phyloP scores from a whole-genome alignment of 352 stramenopile species.

The Phytophthora cactorum region DNA sequence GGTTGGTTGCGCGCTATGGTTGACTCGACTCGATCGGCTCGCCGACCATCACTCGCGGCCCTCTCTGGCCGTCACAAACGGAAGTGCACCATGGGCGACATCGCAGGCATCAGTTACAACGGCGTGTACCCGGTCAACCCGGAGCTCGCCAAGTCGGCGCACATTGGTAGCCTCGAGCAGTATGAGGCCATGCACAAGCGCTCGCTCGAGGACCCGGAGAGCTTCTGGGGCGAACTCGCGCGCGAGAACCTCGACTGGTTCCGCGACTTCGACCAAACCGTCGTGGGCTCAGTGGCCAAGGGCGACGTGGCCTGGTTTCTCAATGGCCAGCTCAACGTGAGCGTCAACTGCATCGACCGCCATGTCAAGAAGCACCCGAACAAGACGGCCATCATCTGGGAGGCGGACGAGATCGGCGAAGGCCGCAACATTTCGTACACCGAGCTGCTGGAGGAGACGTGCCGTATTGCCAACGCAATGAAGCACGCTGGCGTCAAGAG shows the following conservation, averaged over 20 bases:
- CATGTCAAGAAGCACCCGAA: constrained; percentile 80
- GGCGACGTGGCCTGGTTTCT: constrained; percentile 94
- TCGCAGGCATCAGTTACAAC: constrained; percentile 38
- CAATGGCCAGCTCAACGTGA: constrained; percentile 95
- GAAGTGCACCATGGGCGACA: constrained; percentile 67
- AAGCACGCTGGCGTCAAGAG: constrained; percentile 85
- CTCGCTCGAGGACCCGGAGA: constrained; percentile 83
- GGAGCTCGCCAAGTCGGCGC: constrained; percentile 57
- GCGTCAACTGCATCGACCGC: constrained; percentile 95
- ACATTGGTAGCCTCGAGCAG: constrained; percentile 65
- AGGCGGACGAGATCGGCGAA: constrained; percentile 95
- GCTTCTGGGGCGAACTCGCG: constrained; percentile 94
- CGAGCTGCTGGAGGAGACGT: constrained; percentile 58
- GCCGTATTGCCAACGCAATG: constrained; percentile 95
- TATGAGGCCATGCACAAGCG: constrained; percentile 88
- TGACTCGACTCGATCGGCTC: background rate
- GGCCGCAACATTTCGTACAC: constrained; percentile 59
- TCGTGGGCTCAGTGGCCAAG: constrained; percentile 85
- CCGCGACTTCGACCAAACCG: constrained; percentile 90
- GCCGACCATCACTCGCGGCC: constrained; percentile 52
- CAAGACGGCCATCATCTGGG: constrained; percentile 96
- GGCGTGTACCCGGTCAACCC: constrained; percentile 34
- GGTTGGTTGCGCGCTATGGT: constrained; percentile 70
- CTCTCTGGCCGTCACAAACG: constrained; percentile 90
- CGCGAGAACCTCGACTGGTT: constrained; percentile 94